phyloP scores from a whole-genome alignment of 2,329 filamentous ascomycete genomes.

The Metarhizium rileyi region DNA sequence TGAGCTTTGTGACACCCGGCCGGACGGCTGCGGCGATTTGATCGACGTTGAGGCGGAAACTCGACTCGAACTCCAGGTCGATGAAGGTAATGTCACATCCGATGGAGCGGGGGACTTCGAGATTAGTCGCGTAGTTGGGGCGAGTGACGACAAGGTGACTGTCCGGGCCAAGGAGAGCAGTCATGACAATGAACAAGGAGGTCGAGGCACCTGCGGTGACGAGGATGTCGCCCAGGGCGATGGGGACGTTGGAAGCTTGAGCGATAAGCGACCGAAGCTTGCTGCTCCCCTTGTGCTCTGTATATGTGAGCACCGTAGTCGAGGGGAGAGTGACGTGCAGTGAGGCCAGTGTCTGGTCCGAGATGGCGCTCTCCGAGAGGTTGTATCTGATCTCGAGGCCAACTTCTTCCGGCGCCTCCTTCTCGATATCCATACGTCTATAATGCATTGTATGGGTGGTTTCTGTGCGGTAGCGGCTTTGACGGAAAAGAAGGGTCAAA shows the following conservation, averaged over 20 bases:
- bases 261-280: constrained; percentile 11
- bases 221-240: constrained; percentile 12
- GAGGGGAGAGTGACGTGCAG: constrained; percentile 11
- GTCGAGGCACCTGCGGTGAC: constrained; percentile 14
- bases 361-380: constrained; percentile 15
- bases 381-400: constrained; percentile 15
- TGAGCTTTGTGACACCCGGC: constrained; percentile 11
- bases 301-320: constrained; percentile 12
- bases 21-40: constrained; percentile 9
- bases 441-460: no score
- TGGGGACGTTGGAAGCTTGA: constrained; percentile 3
- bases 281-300: constrained; percentile 12
- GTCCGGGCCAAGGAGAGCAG: constrained; percentile 7
- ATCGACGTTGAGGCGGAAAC: constrained; percentile 10
- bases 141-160: constrained; percentile 14
- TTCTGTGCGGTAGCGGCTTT: no score
- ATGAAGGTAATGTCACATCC: constrained; percentile 15
- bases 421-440: constrained; percentile 16
- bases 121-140: constrained; percentile 16
- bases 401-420: constrained; percentile 15
- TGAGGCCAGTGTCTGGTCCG: constrained; percentile 12
- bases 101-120: constrained; percentile 14
- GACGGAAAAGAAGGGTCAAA: no score
- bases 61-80: constrained; percentile 12
- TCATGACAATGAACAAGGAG: constrained; percentile 14